phyloP scores from a whole-genome alignment of 139 green algal genomes.

The Chlamydomonas schloesseri region DNA sequence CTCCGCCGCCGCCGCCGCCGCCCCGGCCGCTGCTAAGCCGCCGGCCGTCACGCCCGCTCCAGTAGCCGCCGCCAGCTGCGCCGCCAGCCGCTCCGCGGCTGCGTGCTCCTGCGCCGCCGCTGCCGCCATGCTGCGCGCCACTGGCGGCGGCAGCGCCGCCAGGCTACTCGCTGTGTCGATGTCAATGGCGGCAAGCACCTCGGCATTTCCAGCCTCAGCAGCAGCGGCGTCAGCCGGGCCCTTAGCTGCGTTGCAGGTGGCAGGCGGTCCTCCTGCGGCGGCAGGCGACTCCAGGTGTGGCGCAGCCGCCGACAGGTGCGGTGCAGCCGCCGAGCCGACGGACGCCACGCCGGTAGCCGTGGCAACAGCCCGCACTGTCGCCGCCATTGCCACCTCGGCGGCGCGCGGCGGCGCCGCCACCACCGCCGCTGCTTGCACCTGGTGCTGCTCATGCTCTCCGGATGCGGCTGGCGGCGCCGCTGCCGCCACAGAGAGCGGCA shows the following conservation, averaged over 20 bases:
- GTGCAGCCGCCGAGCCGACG: neutral
- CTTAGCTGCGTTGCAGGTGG: neutral
- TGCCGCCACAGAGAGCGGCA: neutral
- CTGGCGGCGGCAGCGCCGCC: conserved; percentile 3
- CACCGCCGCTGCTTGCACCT: neutral
- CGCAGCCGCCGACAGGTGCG: neutral
- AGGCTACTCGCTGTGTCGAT: no score
- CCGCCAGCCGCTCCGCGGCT: conserved; percentile 13
- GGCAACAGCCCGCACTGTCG: conserved; percentile 8
- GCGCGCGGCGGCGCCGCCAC: neutral
- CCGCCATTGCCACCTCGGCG: neutral
- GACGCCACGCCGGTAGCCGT: neutral
- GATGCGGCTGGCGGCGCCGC: neutral
- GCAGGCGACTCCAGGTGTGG: no score
- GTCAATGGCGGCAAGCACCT: neutral
- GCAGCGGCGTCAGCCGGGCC: no score
- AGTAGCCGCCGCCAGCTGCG: neutral
- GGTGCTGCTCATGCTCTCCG: no score
- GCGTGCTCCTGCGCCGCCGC: conserved; percentile 3
- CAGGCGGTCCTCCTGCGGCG: no score
- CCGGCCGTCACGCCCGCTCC: neutral
- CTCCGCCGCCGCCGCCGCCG: neutral
- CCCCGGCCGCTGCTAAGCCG: neutral
- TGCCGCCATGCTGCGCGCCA: neutral
- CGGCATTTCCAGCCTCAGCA: neutral